Evolutionary conservation across 495 filamentous ascomycete genomes (phyloP), one percentile per base, ranked within the genome.

Genomic region (Parathielavia hyrcaniae): DNA sequence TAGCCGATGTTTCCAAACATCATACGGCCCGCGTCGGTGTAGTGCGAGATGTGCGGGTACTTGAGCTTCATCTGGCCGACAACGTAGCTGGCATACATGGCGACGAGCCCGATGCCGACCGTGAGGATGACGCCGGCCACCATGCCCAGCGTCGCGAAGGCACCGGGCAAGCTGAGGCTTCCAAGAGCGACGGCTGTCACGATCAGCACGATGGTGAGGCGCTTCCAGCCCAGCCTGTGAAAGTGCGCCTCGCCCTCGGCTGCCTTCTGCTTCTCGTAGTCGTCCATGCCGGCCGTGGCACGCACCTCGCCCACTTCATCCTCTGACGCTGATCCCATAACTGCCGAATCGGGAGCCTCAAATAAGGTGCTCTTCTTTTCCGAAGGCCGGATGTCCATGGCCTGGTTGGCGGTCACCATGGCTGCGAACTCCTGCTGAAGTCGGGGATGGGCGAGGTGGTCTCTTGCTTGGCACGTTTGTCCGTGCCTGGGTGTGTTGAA

Each of bases 51-150:
- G n/a, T 86, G 74, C 1, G 89, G 89, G 64, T 83, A 84, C 55
- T 74, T 78, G 49, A 83, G 61, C 67, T 90, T 91, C 67, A 93
- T 84, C 69, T 90, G 86, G 20, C 85, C 88, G 60, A 92, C 81
- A 35, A 91, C 79, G 58, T 84, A 88, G 61, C 86, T 86, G 17
- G 86, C 89, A 70, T 91, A 95, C 39, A 84, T 85, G 41, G 87
- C 82, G 12, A 88, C 60, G 20, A 86, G 65, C 17, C 88, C 88
- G 23, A 90, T 67, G 20, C 69, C 64, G 40, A 88, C 35, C 41
- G 85, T 81, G 49, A 84, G 73, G 49, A 88, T 76, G 23, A 84
- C 71, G 17, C 74, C 76, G 16, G 70, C 65, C 1, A 86, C 76
- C 68, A 88, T 78, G 34, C 86, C 86, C 22, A 89, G 64, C 9